phyloP scores from a whole-genome alignment of 345 rosid genomes.

The Camelina sativa region DNA sequence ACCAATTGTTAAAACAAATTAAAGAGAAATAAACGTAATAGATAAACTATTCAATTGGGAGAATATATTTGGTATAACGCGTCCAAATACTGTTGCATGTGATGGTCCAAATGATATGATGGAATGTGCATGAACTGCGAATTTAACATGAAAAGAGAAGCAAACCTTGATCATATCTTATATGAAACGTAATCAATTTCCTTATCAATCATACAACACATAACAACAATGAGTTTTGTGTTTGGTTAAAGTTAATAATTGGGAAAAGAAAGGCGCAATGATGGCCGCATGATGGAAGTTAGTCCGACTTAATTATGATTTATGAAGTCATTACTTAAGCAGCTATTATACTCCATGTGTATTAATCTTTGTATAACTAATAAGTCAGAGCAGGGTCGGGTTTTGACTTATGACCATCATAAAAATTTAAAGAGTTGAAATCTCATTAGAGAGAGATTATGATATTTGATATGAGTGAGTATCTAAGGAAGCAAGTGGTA shows the following conservation, averaged over 20 bases:
- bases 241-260: slow-evolving; percentile 12
- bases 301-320: slow-evolving; percentile 37
- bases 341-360: slow-evolving; percentile 24
- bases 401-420: slow-evolving; percentile 41
- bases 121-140: slow-evolving; percentile 39
- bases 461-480: slow-evolving; percentile 28
- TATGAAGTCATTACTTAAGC: slow-evolving; percentile 19
- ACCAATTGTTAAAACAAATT: slow-evolving; percentile 4
- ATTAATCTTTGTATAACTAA: slow-evolving; percentile 22
- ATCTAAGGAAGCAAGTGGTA: slow-evolving; percentile 42
- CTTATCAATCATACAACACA: slow-evolving; percentile 33
- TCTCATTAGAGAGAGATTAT: slow-evolving; percentile 35
- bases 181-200: slow-evolving; percentile 3
- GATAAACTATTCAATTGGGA: slow-evolving; percentile 30
- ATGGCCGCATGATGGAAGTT: slow-evolving; percentile 43
- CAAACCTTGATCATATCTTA: slow-evolving; percentile 14
- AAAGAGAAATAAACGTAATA: slow-evolving; percentile 16
- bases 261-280: slow-evolving; percentile 23
- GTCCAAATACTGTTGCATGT: slow-evolving; percentile 43
- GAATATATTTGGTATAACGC: slow-evolving; percentile 33
- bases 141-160: slow-evolving; percentile 18
- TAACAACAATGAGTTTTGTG: slow-evolving; percentile 33
- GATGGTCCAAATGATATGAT: slow-evolving; percentile 37
- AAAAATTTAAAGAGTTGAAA: slow-evolving; percentile 33
- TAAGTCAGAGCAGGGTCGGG: slow-evolving; percentile 10